Conservation (phyloP, 83 land plant genomes). For the Picea engelmannii region DNA sequence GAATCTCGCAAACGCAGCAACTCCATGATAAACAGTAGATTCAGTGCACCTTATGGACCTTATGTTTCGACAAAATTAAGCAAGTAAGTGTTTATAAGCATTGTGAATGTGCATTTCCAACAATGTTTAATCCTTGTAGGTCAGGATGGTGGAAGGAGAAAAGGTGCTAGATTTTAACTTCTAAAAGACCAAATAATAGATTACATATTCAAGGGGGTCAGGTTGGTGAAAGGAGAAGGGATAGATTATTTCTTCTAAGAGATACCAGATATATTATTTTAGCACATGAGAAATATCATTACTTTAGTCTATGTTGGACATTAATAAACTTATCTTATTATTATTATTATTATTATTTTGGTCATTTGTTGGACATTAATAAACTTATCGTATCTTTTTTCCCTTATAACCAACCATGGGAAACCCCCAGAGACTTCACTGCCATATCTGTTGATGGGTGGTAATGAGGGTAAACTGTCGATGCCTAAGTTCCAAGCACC, state of each 20-base stretch:
- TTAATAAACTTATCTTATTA: too few species aligned
- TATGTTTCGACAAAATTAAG: neutral
- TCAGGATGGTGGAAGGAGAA: neutral
- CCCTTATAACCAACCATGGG: too few species aligned
- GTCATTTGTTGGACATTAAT: too few species aligned
- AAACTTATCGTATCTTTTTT: too few species aligned
- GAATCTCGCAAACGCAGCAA: neutral
- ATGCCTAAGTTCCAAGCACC: too few species aligned
- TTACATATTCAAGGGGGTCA: too few species aligned
- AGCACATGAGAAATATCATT: neutral
- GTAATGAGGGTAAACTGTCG: too few species aligned
- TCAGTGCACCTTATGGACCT: conserved; percentile 8
- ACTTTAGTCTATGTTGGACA: neutral
- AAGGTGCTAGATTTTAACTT: neutral
- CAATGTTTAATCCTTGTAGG: neutral
- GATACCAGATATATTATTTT: neutral
- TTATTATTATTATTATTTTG: too few species aligned
- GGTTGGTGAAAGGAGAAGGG: too few species aligned
- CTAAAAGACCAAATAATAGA: too few species aligned
- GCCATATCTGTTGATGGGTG: too few species aligned
- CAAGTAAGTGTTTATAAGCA: conserved; percentile 7
- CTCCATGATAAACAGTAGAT: neutral
- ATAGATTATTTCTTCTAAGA: neutral
- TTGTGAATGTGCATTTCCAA: neutral
- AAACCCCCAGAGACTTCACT: too few species aligned